These are phyloP conservation scores for Silene latifolia DNA, from an alignment of 148 eudicot genomes.

Conservation along the genomic window DNA sequence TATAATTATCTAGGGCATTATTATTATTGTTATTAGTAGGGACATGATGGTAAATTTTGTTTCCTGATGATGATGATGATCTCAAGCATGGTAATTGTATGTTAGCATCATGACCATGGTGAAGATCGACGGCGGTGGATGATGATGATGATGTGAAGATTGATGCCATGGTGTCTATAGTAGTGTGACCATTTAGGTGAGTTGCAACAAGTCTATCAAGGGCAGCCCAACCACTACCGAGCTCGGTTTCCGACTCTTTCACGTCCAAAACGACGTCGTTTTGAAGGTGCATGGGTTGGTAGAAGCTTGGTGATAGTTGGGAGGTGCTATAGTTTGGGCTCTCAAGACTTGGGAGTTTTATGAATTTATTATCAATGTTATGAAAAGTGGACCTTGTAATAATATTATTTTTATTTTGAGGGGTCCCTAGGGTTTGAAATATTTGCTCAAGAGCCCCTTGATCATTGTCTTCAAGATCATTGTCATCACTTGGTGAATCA, in stretches of 20 bases:
- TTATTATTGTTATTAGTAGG: background rate
- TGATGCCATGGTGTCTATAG: conserved; percentile 17
- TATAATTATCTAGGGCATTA: conserved; percentile 22
- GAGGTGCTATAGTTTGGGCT: conserved; percentile 27
- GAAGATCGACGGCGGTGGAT: conserved; percentile 17
- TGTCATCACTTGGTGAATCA: conserved; percentile 24
- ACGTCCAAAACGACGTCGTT: conserved; percentile 25
- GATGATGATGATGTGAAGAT: conserved; percentile 27
- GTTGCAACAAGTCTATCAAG: conserved; percentile 36
- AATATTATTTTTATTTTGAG: conserved; percentile 11
- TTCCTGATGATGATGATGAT: conserved; percentile 21
- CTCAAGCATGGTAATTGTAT: conserved; percentile 20
- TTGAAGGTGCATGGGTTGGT: conserved; percentile 9
- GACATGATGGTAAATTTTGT: conserved; percentile 21
- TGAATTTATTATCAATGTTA: conserved; percentile 15
- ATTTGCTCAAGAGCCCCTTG: conserved; percentile 40
- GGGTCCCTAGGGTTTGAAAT: conserved; percentile 23
- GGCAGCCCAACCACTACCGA: conserved; percentile 33
- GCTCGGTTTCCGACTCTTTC: conserved; percentile 16
- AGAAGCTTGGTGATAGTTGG: background rate
- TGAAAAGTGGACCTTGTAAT: conserved; percentile 4
- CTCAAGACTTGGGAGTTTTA: conserved; percentile 32
- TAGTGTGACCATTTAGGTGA: conserved; percentile 30
- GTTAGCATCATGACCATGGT: conserved; percentile 10
- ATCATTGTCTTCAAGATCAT: conserved; percentile 22